Base-by-base conservation (phyloP, 1,284 basidiomycete species). In the Earliella scabrosa region DNA sequence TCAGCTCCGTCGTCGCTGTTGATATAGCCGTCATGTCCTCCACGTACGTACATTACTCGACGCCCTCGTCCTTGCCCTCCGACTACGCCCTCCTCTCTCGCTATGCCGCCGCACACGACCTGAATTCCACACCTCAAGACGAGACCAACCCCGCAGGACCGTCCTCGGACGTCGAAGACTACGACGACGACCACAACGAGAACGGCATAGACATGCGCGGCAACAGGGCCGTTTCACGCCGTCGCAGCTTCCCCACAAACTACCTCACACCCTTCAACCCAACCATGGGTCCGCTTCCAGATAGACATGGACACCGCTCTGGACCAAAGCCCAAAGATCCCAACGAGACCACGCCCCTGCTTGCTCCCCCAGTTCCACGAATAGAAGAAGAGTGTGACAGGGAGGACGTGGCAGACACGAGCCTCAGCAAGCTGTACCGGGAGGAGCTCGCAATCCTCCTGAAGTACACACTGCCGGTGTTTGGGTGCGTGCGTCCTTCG, bases 381-480 rank as follows among this genome's bases (percentile, higher is more conserved):
- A 82, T 82, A 11, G 65, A 68, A 4, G 73, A 76, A 54, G 70
- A 70, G 5, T 68, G 66, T 32, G 71, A 71, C 16, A 71, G 74
- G 43, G 72, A 77, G 40, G 67, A 68, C 45, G 55, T 63, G 16
- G 54, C n/a, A n/a, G n/a, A n/a, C n/a, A 61, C 3, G 68, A 72
- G 27, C 60, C 52, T 55, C 36, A 56, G 67, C 27, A 66, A 65
- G 39, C 76, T 86, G 68, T 79, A 82, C 58, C 75, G 76, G 66
- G 82, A 88, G 53, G 89, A 92, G 66, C 64, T 86, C 0, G 63
- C 69, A n/a, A 82, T 87, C 31, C 75, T 93, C 14, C 58, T 77
- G 1, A 77, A 79, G 67, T 93, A 88, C 68, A 82, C 88, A 11
- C 67, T 86, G 20, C 90, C 91, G 3, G 82, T 90, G 31, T 84